phyloP scores from a whole-genome alignment of 2,329 filamentous ascomycete species.

The Penicillium olsonii region DNA sequence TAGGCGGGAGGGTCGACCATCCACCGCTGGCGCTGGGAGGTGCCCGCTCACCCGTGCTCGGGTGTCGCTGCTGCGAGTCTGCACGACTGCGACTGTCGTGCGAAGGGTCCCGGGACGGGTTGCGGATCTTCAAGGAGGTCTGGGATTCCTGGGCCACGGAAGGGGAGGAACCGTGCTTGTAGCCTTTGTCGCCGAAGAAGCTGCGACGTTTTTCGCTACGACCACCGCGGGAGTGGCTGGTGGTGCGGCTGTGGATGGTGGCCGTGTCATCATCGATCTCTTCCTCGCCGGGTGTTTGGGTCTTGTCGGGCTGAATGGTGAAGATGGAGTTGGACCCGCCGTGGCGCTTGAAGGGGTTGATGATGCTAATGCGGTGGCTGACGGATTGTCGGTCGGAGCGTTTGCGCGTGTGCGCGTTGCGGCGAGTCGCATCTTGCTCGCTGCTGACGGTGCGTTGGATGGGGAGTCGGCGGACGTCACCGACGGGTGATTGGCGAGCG shows the following conservation, averaged over 20 bases:
- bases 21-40: conserved; percentile 29
- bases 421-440: conserved; percentile 39
- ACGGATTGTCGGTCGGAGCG: conserved; percentile 40
- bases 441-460: conserved; percentile 35
- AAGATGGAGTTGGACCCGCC: conserved; percentile 37
- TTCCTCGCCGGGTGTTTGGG: conserved; percentile 22
- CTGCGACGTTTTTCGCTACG: conserved; percentile 43
- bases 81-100: conserved; percentile 33
- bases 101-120: conserved; percentile 32
- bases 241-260: conserved; percentile 40
- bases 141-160: conserved; percentile 31
- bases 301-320: conserved; percentile 35
- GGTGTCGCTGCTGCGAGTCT: conserved; percentile 29
- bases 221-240: conserved; percentile 36
- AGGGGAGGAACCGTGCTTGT: conserved; percentile 36
- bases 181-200: conserved; percentile 38
- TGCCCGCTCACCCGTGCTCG: conserved; percentile 18
- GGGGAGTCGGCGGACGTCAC: conserved; percentile 26
- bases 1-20: conserved; percentile 37
- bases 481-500: conserved; percentile 39
- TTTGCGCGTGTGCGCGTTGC: conserved; percentile 32
- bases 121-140: conserved; percentile 26
- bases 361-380: conserved; percentile 44
- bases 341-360: conserved; percentile 48
- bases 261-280: conserved; percentile 37